These are phyloP conservation scores for Chaetomiaceae sp. DNA, from an alignment of 2,329 filamentous ascomycete species.

Conservation along the genomic window DNA sequence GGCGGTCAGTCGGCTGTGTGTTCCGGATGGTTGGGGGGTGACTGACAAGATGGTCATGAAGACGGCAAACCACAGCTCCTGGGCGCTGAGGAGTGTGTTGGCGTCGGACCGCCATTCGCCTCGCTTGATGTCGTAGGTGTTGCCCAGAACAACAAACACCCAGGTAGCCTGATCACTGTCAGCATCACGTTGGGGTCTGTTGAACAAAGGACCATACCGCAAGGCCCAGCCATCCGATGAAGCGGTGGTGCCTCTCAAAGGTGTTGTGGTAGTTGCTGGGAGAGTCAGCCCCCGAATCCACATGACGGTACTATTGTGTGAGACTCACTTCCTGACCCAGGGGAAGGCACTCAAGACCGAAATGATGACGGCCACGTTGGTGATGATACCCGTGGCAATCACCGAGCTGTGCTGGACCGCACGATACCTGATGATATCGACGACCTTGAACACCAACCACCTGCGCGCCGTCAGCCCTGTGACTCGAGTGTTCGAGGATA, in stretches of 20 bases:
- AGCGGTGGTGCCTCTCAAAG: conserved; percentile 40
- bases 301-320: conserved; percentile 15
- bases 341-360: conserved; percentile 39
- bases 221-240: conserved; percentile 39
- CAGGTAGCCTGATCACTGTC: conserved; percentile 30
- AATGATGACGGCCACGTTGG: conserved; percentile 35
- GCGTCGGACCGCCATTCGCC: conserved; percentile 34
- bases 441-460: conserved; percentile 38
- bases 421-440: conserved; percentile 35
- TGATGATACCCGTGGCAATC: conserved; percentile 37
- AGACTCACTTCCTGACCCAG: conserved; percentile 40
- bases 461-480: conserved; percentile 12
- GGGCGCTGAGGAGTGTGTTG: conserved; percentile 33
- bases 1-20: conserved; percentile 19
- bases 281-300: conserved; percentile 1
- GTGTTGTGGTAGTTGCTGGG: conserved; percentile 37
- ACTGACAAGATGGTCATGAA: conserved; percentile 37
- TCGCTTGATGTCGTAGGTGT: conserved; percentile 35
- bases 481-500: background rate
- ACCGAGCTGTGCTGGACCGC: conserved; percentile 33
- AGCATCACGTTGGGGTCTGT: background rate
- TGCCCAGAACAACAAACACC: conserved; percentile 37
- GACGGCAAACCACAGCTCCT: conserved; percentile 40
- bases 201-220: conserved; percentile 17
- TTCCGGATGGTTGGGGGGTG: background rate